Base-by-base conservation (phyloP, 2,329 filamentous ascomycete genomes). In the Nothophaeocryptopus gaeumannii region DNA sequence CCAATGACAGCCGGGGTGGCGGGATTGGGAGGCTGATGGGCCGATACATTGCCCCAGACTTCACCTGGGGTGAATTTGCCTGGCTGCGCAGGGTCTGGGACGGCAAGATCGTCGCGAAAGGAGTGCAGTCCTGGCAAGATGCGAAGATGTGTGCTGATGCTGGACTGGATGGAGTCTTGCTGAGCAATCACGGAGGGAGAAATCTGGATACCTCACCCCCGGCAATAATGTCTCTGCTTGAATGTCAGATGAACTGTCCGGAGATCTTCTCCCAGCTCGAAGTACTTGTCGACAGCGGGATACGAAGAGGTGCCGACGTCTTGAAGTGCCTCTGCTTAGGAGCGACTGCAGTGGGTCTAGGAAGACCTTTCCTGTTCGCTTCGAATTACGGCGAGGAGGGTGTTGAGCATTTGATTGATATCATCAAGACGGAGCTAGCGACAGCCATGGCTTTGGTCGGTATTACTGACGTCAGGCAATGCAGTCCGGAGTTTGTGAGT, bases 251-350 rank as follows among this genome's bases (percentile, higher is more conserved):
- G 56, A 78, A 77, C 55, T 82, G 78, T 36, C 83, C 83, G 0
- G 72, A 79, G 47, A 73, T 87, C 0, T 81, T 86, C 44, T 74
- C 77, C 20, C 67, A 68, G 45, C 72, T 86, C 63, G 80, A 85
- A 59, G 77, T 87, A 0, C 81, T 78, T 45, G 70, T 87, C 3
- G 84, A 88, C 54, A 82, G 83, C 0, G 84, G 84, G 0, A 75
- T 88, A 29, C 74, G 76, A n/a, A 71, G 83, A 13, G 84, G 84
- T 0, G 80, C 81, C 0, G 84, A 88, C 60, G 78, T 87, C 2
- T 74, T 88, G 58, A 87, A 87, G 64, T 82, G 81, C 0, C 61
- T 87, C 9, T 84, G 81, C 45, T 68, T 87, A 0, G 84, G 84
- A 0, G 84, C 82, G 0, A 82, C 72, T 45, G 82, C 79, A 0